A percentile compares a stretch with the other conserved stretches of the same genome.
These are phyloP conservation scores for Ophiostoma pallidulum DNA, from an alignment of 2,329 filamentous ascomycete genomes.

Conservation along the genomic window DNA sequence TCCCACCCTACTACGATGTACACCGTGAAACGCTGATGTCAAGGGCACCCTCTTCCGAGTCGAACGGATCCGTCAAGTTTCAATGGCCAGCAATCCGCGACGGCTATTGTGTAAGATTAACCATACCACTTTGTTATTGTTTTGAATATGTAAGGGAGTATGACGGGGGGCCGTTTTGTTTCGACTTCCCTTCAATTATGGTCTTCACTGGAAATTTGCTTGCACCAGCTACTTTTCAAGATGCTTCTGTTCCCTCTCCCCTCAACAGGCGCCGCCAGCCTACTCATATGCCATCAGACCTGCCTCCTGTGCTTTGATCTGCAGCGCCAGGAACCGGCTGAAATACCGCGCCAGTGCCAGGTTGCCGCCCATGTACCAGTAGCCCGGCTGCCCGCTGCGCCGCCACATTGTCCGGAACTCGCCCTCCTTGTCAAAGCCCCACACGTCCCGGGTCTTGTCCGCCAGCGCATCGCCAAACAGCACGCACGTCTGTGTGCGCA, in stretches of 20 bases:
- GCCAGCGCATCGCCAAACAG: slow-evolving; percentile 55
- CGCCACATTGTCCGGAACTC: slow-evolving; percentile 51
- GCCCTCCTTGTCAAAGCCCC: slow-evolving; percentile 49
- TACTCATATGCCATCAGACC: slow-evolving; percentile 12
- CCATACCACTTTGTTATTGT: not conserved
- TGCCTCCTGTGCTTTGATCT: slow-evolving; percentile 35
- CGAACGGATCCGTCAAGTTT: too few species aligned
- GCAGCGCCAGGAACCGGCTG: slow-evolving; percentile 42
- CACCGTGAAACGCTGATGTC: too few species aligned
- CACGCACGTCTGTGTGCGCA: slow-evolving; percentile 50
- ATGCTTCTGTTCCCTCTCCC: too few species aligned
- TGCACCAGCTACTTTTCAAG: too few species aligned
- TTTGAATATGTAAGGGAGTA: not conserved
- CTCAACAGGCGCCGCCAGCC: too few species aligned
- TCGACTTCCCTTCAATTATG: not conserved
- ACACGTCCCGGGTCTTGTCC: slow-evolving; percentile 47
- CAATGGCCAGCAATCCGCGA: too few species aligned
- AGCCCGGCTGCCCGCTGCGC: slow-evolving; percentile 50
- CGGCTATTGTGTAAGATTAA: not conserved
- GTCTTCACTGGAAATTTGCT: not conserved
- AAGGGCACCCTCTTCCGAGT: too few species aligned
- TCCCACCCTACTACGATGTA: too few species aligned
- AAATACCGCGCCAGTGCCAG: slow-evolving; percentile 52
- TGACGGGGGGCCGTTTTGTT: not conserved
- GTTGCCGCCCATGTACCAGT: slow-evolving; percentile 59